Conservation (phyloP, 2,329 filamentous ascomycete genomes). For the Epichloe festucae region DNA sequence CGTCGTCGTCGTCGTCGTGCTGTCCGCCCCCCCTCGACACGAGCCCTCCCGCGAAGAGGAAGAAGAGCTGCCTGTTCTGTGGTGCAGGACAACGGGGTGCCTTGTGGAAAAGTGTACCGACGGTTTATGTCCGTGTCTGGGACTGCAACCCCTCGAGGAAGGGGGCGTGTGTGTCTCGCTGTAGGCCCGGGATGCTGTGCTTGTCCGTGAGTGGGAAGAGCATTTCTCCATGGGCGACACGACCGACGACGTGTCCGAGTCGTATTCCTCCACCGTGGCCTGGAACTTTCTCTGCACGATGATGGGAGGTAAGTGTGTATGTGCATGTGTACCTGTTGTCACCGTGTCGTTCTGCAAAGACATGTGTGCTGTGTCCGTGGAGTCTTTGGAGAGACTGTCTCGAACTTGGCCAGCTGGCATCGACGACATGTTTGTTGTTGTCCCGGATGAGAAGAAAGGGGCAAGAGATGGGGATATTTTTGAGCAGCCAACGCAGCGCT, state of each 20-base stretch:
- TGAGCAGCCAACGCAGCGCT: no score
- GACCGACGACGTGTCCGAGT: neutral
- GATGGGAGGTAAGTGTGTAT: neutral
- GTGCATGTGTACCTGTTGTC: neutral
- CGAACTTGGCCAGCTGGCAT: neutral
- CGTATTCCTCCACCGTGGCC: constrained; percentile 12
- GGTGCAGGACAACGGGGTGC: constrained; percentile 14
- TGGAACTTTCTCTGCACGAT: constrained; percentile 4
- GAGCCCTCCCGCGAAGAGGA: neutral
- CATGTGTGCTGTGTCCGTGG: neutral
- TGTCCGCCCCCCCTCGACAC: neutral
- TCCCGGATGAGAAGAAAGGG: neutral
- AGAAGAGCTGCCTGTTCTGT: constrained; percentile 3
- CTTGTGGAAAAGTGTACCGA: constrained; percentile 20
- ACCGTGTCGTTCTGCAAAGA: neutral
- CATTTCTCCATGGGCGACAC: neutral
- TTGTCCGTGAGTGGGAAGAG: neutral
- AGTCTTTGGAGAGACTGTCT: neutral
- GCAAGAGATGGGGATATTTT: neutral
- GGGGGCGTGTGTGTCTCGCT: neutral
- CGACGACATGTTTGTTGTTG: no score
- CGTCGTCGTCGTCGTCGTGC: no score
- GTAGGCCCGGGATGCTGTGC: neutral
- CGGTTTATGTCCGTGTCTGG: constrained; percentile 11
- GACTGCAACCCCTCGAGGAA: constrained; percentile 5